These are phyloP conservation scores for Talaromyces atroroseus DNA, from an alignment of 2,329 filamentous ascomycete genomes.

Conservation along the genomic window DNA sequence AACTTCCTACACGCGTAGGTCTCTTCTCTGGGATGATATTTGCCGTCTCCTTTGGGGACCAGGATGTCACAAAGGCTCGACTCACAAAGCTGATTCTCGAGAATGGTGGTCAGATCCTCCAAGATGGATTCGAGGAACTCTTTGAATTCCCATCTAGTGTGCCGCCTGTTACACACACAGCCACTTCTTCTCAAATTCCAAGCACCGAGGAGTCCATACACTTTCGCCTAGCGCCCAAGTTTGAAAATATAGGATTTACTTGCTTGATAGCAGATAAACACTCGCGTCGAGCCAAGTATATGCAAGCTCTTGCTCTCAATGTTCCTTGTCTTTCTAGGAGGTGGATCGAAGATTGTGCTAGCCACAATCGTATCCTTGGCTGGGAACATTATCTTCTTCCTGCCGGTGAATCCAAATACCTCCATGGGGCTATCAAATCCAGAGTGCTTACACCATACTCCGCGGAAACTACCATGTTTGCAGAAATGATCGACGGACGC, in stretches of 20 bases:
- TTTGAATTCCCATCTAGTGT: constrained; percentile 51
- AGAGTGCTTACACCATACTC: constrained; percentile 61
- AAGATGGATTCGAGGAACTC: constrained; percentile 73
- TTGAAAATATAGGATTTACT: constrained; percentile 63
- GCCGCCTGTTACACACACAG: constrained; percentile 25
- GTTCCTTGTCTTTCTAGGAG: constrained; percentile 77
- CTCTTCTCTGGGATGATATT: constrained; percentile 82
- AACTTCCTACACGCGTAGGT: constrained; percentile 27
- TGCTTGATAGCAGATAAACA: constrained; percentile 82
- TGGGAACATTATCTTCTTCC: constrained; percentile 82
- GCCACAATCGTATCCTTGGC: constrained; percentile 56
- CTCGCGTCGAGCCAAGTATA: constrained; percentile 82
- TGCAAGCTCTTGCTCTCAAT: constrained; percentile 87
- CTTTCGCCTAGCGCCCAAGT: constrained; percentile 52
- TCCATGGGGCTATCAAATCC: constrained; percentile 72
- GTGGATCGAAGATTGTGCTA: constrained; percentile 72
- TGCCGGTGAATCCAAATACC: constrained; percentile 70
- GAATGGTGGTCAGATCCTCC: constrained; percentile 67
- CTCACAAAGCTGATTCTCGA: constrained; percentile 60
- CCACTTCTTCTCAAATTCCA: constrained; percentile 18
- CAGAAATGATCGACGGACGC: constrained; percentile 54
- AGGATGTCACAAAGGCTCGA: constrained; percentile 51
- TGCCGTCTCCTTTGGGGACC: constrained; percentile 67
- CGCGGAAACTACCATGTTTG: constrained; percentile 51
- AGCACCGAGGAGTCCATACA: constrained; percentile 18